A percentile compares a stretch with the other conserved stretches of the same genome.
Conservation (phyloP, 441 rosid species). For the Pelargonium citronellum region DNA sequence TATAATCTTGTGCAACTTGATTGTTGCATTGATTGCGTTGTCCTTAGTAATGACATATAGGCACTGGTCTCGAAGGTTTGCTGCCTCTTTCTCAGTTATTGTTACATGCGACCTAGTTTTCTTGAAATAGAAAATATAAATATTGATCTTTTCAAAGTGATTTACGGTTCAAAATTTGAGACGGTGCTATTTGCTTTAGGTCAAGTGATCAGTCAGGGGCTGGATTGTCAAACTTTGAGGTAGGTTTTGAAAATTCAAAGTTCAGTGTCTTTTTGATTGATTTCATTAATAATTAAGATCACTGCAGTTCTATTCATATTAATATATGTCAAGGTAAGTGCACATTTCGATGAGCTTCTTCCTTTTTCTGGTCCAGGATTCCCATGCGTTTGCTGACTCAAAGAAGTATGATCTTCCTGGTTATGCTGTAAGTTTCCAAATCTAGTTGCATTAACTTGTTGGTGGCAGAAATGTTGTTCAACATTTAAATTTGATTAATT, state of each 20-base stretch:
- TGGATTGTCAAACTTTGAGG: slow-evolving; percentile 43
- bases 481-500: not conserved
- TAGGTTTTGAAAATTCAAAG: slow-evolving; percentile 16
- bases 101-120: not conserved
- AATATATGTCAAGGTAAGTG: slow-evolving; percentile 4
- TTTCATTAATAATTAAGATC: not conserved
- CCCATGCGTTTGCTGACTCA: slow-evolving; percentile 33
- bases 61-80: slow-evolving; percentile 64
- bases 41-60: slow-evolving; percentile 55
- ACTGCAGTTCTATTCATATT: not conserved
- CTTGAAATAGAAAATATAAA: not conserved
- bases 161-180: slow-evolving; percentile 9
- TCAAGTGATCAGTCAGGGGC: slow-evolving; percentile 34
- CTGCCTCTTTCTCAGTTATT: slow-evolving; percentile 11
- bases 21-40: slow-evolving; percentile 42
- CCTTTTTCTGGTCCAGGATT: slow-evolving; percentile 36
- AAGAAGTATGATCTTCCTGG: slow-evolving; percentile 76
- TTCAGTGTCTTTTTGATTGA: not conserved
- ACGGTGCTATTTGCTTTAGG: slow-evolving; percentile 36
- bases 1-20: slow-evolving; percentile 43
- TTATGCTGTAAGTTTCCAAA: slow-evolving; percentile 59
- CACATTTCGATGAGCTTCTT: slow-evolving; percentile 17
- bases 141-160: slow-evolving; percentile 14
- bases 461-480: not conserved
- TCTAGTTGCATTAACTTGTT: slow-evolving; percentile 8